Evolutionary conservation across 2,329 filamentous ascomycete species (phyloP).

Genomic region (Fusarium nisikadoi): DNA sequence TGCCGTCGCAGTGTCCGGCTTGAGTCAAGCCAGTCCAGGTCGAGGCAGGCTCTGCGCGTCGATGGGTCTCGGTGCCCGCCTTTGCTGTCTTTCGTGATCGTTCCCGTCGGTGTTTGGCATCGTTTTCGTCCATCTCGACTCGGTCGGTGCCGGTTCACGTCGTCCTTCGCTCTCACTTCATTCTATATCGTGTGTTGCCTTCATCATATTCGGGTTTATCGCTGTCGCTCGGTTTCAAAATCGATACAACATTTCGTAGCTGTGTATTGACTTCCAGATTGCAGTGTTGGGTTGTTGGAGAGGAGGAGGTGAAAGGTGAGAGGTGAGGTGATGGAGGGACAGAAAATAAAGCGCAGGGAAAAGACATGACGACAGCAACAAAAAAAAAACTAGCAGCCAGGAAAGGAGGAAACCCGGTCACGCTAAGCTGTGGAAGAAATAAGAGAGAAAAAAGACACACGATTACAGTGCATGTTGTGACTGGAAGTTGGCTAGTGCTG

Average conservation of each 20-base stretch:
- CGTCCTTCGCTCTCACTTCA: background rate
- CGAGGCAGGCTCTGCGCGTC: slow-evolving; percentile 31
- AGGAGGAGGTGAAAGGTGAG: slow-evolving; percentile 27
- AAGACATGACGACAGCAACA: slow-evolving; percentile 29
- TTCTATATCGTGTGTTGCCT: background rate
- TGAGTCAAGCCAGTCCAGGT: slow-evolving; percentile 38
- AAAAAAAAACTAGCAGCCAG: background rate
- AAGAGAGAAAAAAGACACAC: background rate
- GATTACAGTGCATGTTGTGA: background rate
- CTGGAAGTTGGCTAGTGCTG: background rate
- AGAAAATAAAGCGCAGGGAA: slow-evolving; percentile 39
- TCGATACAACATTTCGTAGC: background rate
- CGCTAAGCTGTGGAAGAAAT: background rate
- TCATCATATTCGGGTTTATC: background rate
- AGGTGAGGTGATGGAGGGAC: slow-evolving; percentile 31
- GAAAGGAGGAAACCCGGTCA: slow-evolving; percentile 1
- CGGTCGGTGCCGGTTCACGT: slow-evolving; percentile 20
- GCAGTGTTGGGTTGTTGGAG: slow-evolving; percentile 37
- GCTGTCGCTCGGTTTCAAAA: background rate
- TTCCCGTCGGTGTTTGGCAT: slow-evolving; percentile 29
- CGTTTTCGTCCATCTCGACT: slow-evolving; percentile 34
- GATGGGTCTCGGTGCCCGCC: slow-evolving; percentile 34
- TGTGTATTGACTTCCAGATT: slow-evolving; percentile 21
- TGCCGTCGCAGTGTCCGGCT: slow-evolving; percentile 31
- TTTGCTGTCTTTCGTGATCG: slow-evolving; percentile 32